These are phyloP conservation scores for Hibiscus mutabilis DNA, from an alignment of 345 rosid species.

Conservation along the genomic window DNA sequence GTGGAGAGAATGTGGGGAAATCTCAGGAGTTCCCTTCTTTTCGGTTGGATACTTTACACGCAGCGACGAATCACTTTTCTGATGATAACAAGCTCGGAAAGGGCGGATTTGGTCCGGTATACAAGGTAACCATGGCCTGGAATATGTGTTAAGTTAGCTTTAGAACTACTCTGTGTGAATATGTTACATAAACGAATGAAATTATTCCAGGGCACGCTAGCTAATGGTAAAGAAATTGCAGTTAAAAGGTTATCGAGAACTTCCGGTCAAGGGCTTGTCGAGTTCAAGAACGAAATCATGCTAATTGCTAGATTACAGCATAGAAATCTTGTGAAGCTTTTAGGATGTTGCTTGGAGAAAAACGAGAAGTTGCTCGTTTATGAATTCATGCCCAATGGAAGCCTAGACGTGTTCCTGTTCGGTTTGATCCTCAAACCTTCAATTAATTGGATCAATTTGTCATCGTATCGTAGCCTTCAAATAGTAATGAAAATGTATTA, in stretches of 20 bases:
- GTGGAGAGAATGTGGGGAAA: not conserved
- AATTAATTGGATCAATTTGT: not conserved
- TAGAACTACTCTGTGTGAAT: not conserved
- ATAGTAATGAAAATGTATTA: too few species aligned
- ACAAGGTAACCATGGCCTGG: not conserved
- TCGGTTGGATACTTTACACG: not conserved
- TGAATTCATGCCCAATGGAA: constrained; percentile 23
- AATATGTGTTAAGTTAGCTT: not conserved
- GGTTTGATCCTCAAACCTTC: not conserved
- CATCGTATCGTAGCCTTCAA: too few species aligned
- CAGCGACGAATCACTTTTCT: not conserved
- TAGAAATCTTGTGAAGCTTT: constrained; percentile 31
- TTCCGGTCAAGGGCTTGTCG: constrained; percentile 1
- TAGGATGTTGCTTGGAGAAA: constrained; percentile 33
- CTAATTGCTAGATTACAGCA: constrained; percentile 19
- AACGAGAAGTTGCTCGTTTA: constrained; percentile 38
- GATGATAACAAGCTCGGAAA: constrained; percentile 4
- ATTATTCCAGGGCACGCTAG: not conserved
- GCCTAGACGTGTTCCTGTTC: constrained; percentile 9
- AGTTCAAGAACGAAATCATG: constrained; percentile 9
- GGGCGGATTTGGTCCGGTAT: constrained; percentile 8
- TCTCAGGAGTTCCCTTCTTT: not conserved
- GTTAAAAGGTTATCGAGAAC: constrained; percentile 8
- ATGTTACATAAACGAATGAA: not conserved
- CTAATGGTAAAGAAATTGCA: constrained; percentile 8